Conservation (phyloP, 257 asterid species). For the Solanum pinnatisectum region DNA sequence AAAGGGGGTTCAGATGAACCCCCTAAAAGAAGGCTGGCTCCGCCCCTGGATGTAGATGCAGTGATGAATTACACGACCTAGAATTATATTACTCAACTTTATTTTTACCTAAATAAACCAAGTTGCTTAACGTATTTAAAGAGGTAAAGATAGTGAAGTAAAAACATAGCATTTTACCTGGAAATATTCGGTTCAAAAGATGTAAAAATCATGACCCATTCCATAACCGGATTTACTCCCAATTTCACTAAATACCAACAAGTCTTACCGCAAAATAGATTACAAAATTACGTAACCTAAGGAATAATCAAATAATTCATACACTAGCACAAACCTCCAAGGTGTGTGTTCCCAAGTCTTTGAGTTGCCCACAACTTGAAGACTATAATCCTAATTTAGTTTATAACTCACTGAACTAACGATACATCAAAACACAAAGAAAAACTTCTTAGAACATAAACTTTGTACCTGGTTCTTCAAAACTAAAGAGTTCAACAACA, state of each 20-base stretch:
- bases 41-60: neutral
- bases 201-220: no score
- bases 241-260: no score
- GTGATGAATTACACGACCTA: neutral
- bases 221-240: no score
- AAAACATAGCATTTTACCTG: no score
- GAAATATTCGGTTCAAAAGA: neutral
- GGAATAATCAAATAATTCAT: neutral
- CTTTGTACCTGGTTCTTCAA: neutral
- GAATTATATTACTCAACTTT: no score
- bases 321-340: neutral
- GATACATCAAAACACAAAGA: neutral
- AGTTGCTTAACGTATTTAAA: no score
- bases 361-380: neutral
- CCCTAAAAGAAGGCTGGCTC: no score
- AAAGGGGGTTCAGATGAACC: no score
- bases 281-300: no score
- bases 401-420: neutral
- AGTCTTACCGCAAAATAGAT: no score
- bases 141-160: neutral
- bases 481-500: neutral
- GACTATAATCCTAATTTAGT: neutral
- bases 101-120: neutral
- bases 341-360: neutral
- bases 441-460: neutral